Percentiles rank a stretch among this genome's conserved stretches.
phyloP scores from a whole-genome alignment of 2,329 filamentous ascomycete genomes.

The Penicillium fuscoglaucum region DNA sequence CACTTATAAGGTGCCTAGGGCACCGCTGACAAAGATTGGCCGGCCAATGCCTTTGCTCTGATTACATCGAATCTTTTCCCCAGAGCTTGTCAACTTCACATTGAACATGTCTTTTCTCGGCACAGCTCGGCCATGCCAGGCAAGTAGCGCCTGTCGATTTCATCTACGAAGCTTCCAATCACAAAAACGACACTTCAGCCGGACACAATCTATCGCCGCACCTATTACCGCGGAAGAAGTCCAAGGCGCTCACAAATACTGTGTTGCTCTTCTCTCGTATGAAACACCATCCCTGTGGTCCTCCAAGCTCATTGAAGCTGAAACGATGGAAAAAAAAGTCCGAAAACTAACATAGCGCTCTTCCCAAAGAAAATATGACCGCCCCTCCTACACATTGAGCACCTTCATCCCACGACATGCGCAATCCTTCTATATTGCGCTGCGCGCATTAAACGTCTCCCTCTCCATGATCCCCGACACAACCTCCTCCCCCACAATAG shows the following conservation, averaged over 20 bases:
- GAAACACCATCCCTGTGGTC: neutral
- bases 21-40: slow-evolving; percentile 12
- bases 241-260: slow-evolving; percentile 58
- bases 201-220: slow-evolving; percentile 17
- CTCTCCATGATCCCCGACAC: slow-evolving; percentile 86
- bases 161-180: slow-evolving; percentile 7
- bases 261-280: slow-evolving; percentile 58
- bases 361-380: slow-evolving; percentile 72
- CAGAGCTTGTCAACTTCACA: slow-evolving; percentile 9
- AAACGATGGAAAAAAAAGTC: neutral
- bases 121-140: slow-evolving; percentile 22
- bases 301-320: neutral
- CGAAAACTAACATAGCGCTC: neutral
- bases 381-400: slow-evolving; percentile 81
- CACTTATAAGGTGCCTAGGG: neutral
- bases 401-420: slow-evolving; percentile 76
- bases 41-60: slow-evolving; percentile 22
- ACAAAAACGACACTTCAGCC: slow-evolving; percentile 28
- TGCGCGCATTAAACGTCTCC: slow-evolving; percentile 91
- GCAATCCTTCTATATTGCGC: slow-evolving; percentile 81
- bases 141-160: slow-evolving; percentile 16
- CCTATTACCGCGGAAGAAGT: slow-evolving; percentile 47
- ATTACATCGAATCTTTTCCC: slow-evolving; percentile 19
- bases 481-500: slow-evolving; percentile 83
- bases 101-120: slow-evolving; percentile 24